Conservation (phyloP, 805 yeast species). For the Yarrowia sp. region DNA sequence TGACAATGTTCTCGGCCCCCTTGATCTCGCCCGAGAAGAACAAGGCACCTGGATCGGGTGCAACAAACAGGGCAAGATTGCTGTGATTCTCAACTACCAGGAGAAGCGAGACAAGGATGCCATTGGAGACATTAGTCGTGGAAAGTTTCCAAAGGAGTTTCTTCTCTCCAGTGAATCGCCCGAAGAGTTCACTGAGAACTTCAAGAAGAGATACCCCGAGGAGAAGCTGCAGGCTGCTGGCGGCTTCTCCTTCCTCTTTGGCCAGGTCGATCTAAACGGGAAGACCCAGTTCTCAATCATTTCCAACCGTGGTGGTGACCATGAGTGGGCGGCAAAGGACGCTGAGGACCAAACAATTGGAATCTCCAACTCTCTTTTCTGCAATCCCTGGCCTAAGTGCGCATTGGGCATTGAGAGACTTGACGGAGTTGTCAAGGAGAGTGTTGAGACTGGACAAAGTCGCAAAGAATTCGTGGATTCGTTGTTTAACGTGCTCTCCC, state of each 20-base stretch:
- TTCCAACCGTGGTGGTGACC: constrained; percentile 40
- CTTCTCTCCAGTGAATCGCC: constrained; percentile 41
- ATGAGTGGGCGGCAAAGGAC: not conserved
- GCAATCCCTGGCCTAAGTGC: constrained; percentile 75
- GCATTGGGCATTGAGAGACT: constrained; percentile 50
- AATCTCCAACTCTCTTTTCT: constrained; percentile 63
- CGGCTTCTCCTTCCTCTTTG: constrained; percentile 62
- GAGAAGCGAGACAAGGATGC: constrained; percentile 45
- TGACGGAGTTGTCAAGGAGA: constrained; percentile 30
- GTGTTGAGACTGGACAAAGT: constrained; percentile 31
- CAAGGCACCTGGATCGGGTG: constrained; percentile 94
- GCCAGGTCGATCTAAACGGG: constrained; percentile 39
- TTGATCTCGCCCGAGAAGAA: constrained; percentile 65
- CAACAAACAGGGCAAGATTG: constrained; percentile 52
- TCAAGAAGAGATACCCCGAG: constrained; percentile 33
- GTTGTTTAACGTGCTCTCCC: constrained; percentile 56
- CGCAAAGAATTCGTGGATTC: constrained; percentile 43
- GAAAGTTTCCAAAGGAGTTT: constrained; percentile 48
- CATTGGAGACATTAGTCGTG: constrained; percentile 48
- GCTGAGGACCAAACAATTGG: constrained; percentile 46
- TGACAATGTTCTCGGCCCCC: constrained; percentile 55
- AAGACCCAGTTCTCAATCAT: constrained; percentile 48
- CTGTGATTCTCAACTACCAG: constrained; percentile 72
- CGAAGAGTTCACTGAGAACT: constrained; percentile 46
- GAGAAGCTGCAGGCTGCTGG: constrained; percentile 46